Evolutionary conservation across 371 early-diverging fungal genomes (phyloP).

Genomic region (Actinomucor elegans): DNA sequence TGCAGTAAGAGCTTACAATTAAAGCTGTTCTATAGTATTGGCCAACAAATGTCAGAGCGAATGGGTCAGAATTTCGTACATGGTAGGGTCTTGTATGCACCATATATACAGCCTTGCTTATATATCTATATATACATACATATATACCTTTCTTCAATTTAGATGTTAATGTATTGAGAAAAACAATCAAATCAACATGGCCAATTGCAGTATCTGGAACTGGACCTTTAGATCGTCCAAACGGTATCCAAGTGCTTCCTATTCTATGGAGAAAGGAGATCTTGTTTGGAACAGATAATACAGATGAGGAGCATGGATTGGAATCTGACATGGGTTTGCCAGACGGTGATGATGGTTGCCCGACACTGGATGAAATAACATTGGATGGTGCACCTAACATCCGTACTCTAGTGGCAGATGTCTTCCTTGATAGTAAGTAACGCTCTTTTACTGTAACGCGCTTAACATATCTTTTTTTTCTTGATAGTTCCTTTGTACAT

Average conservation of each 20-base stretch:
- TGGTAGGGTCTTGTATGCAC: slow-evolving; percentile 54
- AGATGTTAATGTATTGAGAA: slow-evolving; percentile 77
- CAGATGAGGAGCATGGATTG: slow-evolving; percentile 33
- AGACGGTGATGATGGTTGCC: slow-evolving; percentile 59
- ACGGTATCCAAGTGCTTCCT: slow-evolving; percentile 83
- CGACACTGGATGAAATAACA: slow-evolving; percentile 77
- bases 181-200: slow-evolving; percentile 64
- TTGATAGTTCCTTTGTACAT: slow-evolving; percentile 77
- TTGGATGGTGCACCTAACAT: slow-evolving; percentile 82
- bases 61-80: slow-evolving; percentile 76
- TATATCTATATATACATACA: no score
- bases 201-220: slow-evolving; percentile 32
- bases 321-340: slow-evolving; percentile 60
- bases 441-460: no score
- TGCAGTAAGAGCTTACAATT: background rate
- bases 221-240: slow-evolving; percentile 26
- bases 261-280: slow-evolving; percentile 84
- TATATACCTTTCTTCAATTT: background rate
- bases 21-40: slow-evolving; percentile 53
- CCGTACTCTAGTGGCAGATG: slow-evolving; percentile 79
- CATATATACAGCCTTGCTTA: no score
- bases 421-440: slow-evolving; percentile 77
- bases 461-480: background rate
- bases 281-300: slow-evolving; percentile 65
- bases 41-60: slow-evolving; percentile 79